Conservation (phyloP, 2,329 filamentous ascomycete species). For the Lojkania enalia region DNA sequence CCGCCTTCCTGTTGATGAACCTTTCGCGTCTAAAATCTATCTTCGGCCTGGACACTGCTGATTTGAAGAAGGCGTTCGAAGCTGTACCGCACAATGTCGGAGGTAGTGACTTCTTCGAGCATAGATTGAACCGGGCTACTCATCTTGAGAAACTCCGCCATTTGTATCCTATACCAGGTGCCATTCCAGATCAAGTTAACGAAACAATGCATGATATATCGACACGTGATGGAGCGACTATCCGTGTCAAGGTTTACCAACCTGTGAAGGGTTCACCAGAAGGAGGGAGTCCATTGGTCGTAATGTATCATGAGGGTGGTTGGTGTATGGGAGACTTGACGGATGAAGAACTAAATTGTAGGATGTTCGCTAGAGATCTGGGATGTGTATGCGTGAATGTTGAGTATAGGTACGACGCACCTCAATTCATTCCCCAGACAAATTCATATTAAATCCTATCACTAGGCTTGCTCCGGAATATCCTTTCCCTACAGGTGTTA, state of each 20-base stretch:
- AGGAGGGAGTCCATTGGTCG: constrained; percentile 30
- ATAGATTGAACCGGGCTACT: constrained; percentile 26
- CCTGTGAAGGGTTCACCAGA: constrained; percentile 23
- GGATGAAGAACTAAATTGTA: constrained; percentile 49
- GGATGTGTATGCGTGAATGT: constrained; percentile 53
- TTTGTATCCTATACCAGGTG: constrained; percentile 34
- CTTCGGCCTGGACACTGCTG: no score
- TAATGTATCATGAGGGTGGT: constrained; percentile 51
- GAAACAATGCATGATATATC: constrained; percentile 33
- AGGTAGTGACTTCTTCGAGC: constrained; percentile 21
- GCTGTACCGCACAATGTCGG: constrained; percentile 23
- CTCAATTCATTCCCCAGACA: background rate
- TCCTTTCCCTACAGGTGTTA: constrained; percentile 52
- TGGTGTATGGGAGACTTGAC: constrained; percentile 50
- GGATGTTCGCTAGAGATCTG: constrained; percentile 43
- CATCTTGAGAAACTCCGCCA: constrained; percentile 35
- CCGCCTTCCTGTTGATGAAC: no score
- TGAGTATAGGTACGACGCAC: constrained; percentile 49
- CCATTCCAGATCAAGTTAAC: constrained; percentile 32
- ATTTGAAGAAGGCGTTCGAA: constrained; percentile 34
- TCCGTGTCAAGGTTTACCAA: constrained; percentile 34
- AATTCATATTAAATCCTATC: background rate
- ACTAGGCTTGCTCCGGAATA: constrained; percentile 55
- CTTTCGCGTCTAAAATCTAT: no score
- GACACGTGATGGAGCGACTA: constrained; percentile 28